A percentile compares a stretch with the other conserved stretches of the same genome.
Conservation (phyloP, 768 basidiomycete species). For the Tulasnella sp. region DNA sequence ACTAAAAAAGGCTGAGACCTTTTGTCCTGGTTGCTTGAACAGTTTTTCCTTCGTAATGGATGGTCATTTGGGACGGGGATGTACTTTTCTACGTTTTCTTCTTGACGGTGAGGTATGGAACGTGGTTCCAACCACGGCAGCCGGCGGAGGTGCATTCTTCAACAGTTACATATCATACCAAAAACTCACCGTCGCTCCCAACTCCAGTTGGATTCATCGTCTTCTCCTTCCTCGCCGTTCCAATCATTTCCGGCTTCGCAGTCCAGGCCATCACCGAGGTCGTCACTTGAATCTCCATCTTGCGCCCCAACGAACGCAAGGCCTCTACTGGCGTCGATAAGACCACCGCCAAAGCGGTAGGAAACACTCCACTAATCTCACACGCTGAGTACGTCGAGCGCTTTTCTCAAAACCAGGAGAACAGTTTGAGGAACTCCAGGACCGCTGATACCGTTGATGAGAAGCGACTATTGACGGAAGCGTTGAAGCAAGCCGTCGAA, state of each 20-base stretch:
- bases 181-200: neutral
- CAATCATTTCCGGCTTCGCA: constrained; percentile 16
- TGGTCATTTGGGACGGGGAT: constrained; percentile 12
- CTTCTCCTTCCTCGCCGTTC: constrained; percentile 18
- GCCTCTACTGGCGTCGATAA: constrained; percentile 7
- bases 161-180: too few species aligned
- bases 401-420: neutral
- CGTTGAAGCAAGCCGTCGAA: constrained; percentile 2
- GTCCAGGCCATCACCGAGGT: constrained; percentile 16
- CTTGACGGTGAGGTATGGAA: constrained; percentile 19
- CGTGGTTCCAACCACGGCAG: constrained; percentile 4
- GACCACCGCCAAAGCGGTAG: neutral
- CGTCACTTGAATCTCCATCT: constrained; percentile 3
- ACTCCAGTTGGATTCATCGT: constrained; percentile 19
- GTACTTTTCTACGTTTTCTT: constrained; percentile 19
- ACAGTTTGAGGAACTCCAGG: neutral
- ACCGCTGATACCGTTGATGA: too few species aligned
- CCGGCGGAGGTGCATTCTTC: constrained; percentile 18
- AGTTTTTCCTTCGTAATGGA: neutral
- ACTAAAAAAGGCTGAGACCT: too few species aligned
- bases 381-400: too few species aligned
- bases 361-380: too few species aligned
- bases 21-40: neutral
- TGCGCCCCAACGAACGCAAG: neutral
- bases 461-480: constrained; percentile 1